Percentiles rank a stretch among this genome's conserved stretches.
These are phyloP conservation scores for Dendrobium chrysotoxum DNA, from an alignment of 106 monocot genomes.

Conservation along the genomic window DNA sequence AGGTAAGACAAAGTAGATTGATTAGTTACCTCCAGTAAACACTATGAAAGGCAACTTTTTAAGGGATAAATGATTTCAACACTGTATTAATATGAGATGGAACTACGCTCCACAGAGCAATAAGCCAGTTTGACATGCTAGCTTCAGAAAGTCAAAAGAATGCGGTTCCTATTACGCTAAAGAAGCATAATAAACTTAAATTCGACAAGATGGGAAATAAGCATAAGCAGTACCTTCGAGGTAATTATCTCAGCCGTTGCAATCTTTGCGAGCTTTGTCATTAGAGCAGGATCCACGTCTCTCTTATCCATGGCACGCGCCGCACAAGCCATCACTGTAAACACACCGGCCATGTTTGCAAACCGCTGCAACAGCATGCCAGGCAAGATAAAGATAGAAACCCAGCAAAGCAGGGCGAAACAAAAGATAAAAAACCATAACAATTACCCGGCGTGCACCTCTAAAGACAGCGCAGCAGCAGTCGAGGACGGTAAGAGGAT, in stretches of 20 bases:
- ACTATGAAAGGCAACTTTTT: too few relatives aligned
- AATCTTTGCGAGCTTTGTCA: slow-evolving; percentile 66
- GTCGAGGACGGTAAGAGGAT: slow-evolving; percentile 73
- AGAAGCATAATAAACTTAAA: too few relatives aligned
- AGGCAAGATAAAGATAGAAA: slow-evolving; percentile 6
- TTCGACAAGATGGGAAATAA: too few relatives aligned
- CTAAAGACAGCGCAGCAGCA: slow-evolving; percentile 61
- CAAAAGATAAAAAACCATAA: not conserved
- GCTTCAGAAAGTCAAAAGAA: not conserved
- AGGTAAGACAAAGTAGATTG: too few relatives aligned
- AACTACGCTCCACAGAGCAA: not conserved
- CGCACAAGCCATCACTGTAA: slow-evolving; percentile 81
- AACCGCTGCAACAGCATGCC: slow-evolving; percentile 46
- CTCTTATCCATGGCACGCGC: slow-evolving; percentile 51
- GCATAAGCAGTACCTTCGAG: slow-evolving; percentile 48
- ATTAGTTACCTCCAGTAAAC: too few relatives aligned
- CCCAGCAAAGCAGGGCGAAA: not conserved
- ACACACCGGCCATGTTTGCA: slow-evolving; percentile 81
- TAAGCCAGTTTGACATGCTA: not conserved
- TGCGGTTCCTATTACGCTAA: not conserved
- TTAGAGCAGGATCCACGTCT: slow-evolving; percentile 49
- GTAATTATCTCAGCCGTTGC: slow-evolving; percentile 85
- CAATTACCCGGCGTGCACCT: slow-evolving; percentile 71
- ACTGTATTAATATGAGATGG: not conserved
- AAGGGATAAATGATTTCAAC: not conserved